phyloP scores from a whole-genome alignment of 371 early-diverging fungal species.

The Rhizopus sp. region DNA sequence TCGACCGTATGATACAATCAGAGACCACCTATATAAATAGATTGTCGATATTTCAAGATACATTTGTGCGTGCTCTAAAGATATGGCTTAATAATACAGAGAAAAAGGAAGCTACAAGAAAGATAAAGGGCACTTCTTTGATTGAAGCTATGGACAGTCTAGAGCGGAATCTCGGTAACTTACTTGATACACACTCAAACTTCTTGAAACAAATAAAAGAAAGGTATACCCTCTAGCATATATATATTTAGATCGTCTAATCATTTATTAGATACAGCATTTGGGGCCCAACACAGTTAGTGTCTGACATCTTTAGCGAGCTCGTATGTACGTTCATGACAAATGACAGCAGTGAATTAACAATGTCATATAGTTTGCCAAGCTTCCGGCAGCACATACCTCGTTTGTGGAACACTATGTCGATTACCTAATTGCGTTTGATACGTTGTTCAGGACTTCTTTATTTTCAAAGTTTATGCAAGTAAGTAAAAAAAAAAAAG shows the following conservation, averaged over 20 bases:
- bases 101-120: slow-evolving; percentile 7
- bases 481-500: slow-evolving; percentile 11
- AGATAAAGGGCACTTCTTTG: background rate
- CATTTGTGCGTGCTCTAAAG: slow-evolving; percentile 9
- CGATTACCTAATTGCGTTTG: slow-evolving; percentile 19
- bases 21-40: slow-evolving; percentile 17
- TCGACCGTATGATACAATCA: slow-evolving; percentile 16
- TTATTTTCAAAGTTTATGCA: slow-evolving; percentile 25
- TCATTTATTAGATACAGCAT: slow-evolving; percentile 17
- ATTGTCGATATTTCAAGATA: slow-evolving; percentile 20
- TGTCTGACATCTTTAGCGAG: slow-evolving; percentile 30
- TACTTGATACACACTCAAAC: slow-evolving; percentile 1
- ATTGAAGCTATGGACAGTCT: slow-evolving; percentile 7
- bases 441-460: slow-evolving; percentile 21
- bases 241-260: background rate
- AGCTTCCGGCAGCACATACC: background rate
- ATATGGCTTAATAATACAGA: slow-evolving; percentile 18
- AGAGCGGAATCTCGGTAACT: slow-evolving; percentile 6
- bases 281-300: slow-evolving; percentile 41
- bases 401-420: slow-evolving; percentile 16
- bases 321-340: slow-evolving; percentile 20
- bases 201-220: slow-evolving; percentile 18
- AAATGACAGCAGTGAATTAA: no score
- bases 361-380: background rate
- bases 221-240: slow-evolving; percentile 14